Evolutionary conservation across 345 rosid genomes (phyloP).

Genomic region (Viola odorata): DNA sequence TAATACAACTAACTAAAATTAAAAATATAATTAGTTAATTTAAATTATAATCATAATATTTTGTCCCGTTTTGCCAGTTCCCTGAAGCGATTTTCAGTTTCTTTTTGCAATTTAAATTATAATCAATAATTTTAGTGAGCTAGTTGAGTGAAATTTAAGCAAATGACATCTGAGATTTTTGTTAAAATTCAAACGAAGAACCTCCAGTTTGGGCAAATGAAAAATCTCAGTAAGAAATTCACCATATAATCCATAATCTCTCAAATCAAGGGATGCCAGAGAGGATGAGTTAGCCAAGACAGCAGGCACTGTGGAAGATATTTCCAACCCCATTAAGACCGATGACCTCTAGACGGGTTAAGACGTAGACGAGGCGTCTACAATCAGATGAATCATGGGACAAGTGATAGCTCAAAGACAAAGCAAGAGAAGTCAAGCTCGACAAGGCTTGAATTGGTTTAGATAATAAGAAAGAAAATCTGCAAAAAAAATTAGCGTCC

Average conservation of each 20-base stretch:
- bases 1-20: too few species aligned
- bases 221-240: neutral
- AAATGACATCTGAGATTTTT: neutral
- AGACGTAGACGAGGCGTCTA: neutral
- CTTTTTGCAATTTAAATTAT: too few species aligned
- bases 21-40: too few species aligned
- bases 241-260: neutral
- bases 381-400: neutral
- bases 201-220: neutral
- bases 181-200: neutral
- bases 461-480: too few species aligned
- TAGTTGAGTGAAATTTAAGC: neutral
- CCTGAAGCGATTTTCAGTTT: too few species aligned
- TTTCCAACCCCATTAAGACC: neutral
- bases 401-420: neutral
- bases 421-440: neutral
- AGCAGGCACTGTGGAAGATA: neutral
- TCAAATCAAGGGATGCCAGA: neutral
- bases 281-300: constrained; percentile 3
- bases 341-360: neutral
- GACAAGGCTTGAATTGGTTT: too few species aligned
- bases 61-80: too few species aligned
- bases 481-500: too few species aligned
- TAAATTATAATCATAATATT: too few species aligned
- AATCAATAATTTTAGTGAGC: neutral